Conservation (phyloP, 306 rosid species). For the Medicago lupulina region DNA sequence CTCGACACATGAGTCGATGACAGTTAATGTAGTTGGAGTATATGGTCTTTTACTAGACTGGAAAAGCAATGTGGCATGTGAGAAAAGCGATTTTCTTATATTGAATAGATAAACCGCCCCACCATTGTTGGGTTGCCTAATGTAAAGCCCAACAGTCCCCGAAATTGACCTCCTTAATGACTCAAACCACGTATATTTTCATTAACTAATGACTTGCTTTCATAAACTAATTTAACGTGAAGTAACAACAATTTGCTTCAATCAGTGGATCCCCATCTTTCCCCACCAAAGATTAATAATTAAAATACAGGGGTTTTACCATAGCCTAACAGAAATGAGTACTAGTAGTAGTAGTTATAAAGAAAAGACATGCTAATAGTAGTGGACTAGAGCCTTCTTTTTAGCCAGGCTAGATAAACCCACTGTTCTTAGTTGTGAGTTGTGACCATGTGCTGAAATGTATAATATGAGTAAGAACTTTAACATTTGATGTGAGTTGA, state of each 20-base stretch:
- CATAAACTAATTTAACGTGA: not conserved
- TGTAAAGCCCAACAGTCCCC: slow-evolving; percentile 43
- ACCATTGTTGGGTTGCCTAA: slow-evolving; percentile 55
- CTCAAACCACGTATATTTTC: not conserved
- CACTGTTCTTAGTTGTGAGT: slow-evolving; percentile 10
- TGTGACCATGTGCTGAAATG: not conserved
- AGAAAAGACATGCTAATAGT: not conserved
- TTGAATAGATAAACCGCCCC: slow-evolving; percentile 50
- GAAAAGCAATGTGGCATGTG: no score
- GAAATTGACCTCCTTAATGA: slow-evolving; percentile 41
- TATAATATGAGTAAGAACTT: not conserved
- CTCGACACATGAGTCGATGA: no score
- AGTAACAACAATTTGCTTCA: slow-evolving; percentile 41
- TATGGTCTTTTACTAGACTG: no score
- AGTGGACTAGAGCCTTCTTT: slow-evolving; percentile 48
- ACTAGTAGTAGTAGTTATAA: not conserved
- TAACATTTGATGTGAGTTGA: not conserved
- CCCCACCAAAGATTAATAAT: slow-evolving; percentile 45
- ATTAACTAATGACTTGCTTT: slow-evolving; percentile 34
- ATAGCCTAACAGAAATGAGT: slow-evolving; percentile 25
- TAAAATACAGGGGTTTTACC: slow-evolving; percentile 29
- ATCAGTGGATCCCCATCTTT: slow-evolving; percentile 53
- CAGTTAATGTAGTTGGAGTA: no score
- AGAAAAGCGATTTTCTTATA: no score
- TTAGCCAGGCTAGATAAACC: slow-evolving; percentile 33